Base-by-base conservation (phyloP, 192 early-diverging fungal species). In the Backusella mclennaniae region DNA sequence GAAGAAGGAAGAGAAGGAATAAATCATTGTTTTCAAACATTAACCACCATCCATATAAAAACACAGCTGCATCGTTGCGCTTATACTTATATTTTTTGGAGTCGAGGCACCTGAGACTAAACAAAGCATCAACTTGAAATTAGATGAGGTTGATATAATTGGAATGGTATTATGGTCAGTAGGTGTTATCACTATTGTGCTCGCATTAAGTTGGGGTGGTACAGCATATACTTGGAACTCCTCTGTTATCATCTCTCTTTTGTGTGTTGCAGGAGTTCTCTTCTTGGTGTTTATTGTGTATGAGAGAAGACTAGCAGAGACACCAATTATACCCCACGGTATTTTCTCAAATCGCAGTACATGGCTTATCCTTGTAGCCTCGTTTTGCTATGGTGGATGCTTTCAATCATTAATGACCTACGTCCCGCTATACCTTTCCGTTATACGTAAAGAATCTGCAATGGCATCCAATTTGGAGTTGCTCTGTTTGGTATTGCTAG, bases 151-250 rank as follows among this genome's bases (percentile, higher is more conserved):
- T n/a, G 89, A 91, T 76, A 56, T 79, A n/a, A 36, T 80, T 3
- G 90, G 90, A 42, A 85, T 81, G 11, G 11, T 86, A 11, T 69
- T 89, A 49, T 73, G 87, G 67, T 31, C 80, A 23, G 81, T 80
- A 1, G 75, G 77, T 35, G 82, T 82, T 38, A 49, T 90, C 35
- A 76, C 82, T 14, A 69, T 90, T 33, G 78, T 84, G 6, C 84
- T 91, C 73, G 90, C 85, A 26, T 78, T 91, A 26, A 89, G 87
- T 72, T 87, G 84, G 77, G 90, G 89, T 69, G 89, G 87, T 29
- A 86, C 86, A 29, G 75, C 85, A 9, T 87, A 86, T 67, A 36
- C 71, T n/a, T 80, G 79, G 79, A 73, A 76, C 19, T 67, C 79
- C 11, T 31, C 79, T 9, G 56, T 63, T 21, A 67, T 80, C 6